phyloP scores from a whole-genome alignment of 140 eudicot species.

The Oenanthe javanica region DNA sequence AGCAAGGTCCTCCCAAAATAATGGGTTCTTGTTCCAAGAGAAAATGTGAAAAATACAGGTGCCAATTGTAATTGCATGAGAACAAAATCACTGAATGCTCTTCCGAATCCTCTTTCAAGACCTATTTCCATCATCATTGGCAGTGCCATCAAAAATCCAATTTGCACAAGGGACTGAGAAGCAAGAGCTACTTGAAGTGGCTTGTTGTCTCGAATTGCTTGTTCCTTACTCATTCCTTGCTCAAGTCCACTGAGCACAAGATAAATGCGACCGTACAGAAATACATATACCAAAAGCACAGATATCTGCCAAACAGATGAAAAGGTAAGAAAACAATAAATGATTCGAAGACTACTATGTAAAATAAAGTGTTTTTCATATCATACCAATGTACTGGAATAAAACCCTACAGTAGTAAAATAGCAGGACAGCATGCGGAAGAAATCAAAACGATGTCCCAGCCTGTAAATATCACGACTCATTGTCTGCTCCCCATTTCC shows the following conservation, averaged over 20 bases:
- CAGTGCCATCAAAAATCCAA: slow-evolving; percentile 13
- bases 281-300: slow-evolving; percentile 14
- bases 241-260: slow-evolving; percentile 22
- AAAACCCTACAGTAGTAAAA: slow-evolving; percentile 88
- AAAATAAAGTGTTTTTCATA: neutral
- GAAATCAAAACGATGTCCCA: slow-evolving; percentile 91
- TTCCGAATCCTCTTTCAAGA: slow-evolving; percentile 15
- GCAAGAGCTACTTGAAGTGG: slow-evolving; percentile 22
- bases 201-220: slow-evolving; percentile 18
- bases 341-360: neutral
- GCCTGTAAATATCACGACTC: slow-evolving; percentile 88
- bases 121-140: slow-evolving; percentile 25
- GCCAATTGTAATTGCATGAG: slow-evolving; percentile 20
- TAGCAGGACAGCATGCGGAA: slow-evolving; percentile 86
- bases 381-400: slow-evolving; percentile 74
- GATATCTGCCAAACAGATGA: slow-evolving; percentile 15
- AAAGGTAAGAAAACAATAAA: neutral
- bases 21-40: slow-evolving; percentile 19
- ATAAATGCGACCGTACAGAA: slow-evolving; percentile 19
- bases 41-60: slow-evolving; percentile 15
- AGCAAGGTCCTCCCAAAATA: slow-evolving; percentile 19
- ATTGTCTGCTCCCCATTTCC: slow-evolving; percentile 91
- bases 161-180: slow-evolving; percentile 20
- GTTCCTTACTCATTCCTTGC: slow-evolving; percentile 12
- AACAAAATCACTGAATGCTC: slow-evolving; percentile 17